phyloP scores from a whole-genome alignment of 352 stramenopile genomes.

The Phytophthora lateralis region DNA sequence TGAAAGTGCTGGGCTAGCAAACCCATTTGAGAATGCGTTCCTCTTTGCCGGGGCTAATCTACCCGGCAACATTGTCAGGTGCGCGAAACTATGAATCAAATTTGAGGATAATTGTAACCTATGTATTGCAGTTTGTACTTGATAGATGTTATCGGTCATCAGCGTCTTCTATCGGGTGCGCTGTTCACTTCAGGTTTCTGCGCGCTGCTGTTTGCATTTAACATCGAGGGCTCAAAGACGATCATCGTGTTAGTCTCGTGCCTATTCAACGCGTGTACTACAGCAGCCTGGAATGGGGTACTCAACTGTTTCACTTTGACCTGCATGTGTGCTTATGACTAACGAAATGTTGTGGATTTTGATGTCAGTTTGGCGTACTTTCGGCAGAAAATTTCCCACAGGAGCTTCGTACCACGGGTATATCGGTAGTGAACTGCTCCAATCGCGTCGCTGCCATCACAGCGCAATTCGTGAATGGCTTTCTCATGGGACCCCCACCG shows the following conservation, averaged over 20 bases:
- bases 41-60: conserved; percentile 92
- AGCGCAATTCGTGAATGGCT: conserved; percentile 92
- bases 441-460: conserved; percentile 90
- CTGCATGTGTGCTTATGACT: neutral
- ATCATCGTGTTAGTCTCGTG: conserved; percentile 89
- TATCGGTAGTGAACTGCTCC: conserved; percentile 89
- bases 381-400: conserved; percentile 91
- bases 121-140: conserved; percentile 56
- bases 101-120: neutral
- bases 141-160: conserved; percentile 75
- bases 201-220: conserved; percentile 83
- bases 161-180: conserved; percentile 63
- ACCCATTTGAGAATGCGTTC: conserved; percentile 93
- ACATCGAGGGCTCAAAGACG: conserved; percentile 62
- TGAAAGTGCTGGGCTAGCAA: conserved; percentile 80
- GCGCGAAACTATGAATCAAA: neutral
- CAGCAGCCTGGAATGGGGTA: conserved; percentile 91
- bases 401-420: conserved; percentile 87
- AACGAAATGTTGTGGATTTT: neutral
- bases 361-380: conserved; percentile 84
- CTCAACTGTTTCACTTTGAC: neutral
- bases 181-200: conserved; percentile 73
- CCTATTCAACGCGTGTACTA: conserved; percentile 92
- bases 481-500: conserved; percentile 76
- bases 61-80: conserved; percentile 90